Conservation (phyloP, 768 basidiomycete genomes). For the Russula virescens region DNA sequence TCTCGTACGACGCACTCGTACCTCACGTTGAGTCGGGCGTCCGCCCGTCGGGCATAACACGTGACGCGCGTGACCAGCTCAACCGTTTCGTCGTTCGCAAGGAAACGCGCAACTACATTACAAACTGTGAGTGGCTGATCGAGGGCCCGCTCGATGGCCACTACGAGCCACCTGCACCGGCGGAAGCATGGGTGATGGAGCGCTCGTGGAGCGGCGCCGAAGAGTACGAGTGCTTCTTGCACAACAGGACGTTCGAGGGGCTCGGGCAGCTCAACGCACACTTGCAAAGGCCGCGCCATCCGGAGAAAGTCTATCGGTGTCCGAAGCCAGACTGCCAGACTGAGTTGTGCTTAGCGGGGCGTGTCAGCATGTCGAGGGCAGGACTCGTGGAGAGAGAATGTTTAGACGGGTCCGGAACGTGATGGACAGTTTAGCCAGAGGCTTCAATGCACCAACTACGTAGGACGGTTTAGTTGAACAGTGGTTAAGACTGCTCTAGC, state of each 20-base stretch:
- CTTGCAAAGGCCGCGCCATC: slow-evolving; percentile 46
- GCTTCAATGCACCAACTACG: not conserved
- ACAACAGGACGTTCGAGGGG: slow-evolving; percentile 38
- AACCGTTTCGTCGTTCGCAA: slow-evolving; percentile 7
- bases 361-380: slow-evolving; percentile 15
- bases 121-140: not conserved
- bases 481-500: too few species aligned
- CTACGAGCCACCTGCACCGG: not conserved
- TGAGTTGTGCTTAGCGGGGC: slow-evolving; percentile 14
- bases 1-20: slow-evolving; percentile 48
- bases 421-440: slow-evolving; percentile 7
- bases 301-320: slow-evolving; percentile 11
- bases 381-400: slow-evolving; percentile 10
- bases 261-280: slow-evolving; percentile 53
- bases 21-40: slow-evolving; percentile 59
- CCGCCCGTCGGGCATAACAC: slow-evolving; percentile 48
- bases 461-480: not conserved
- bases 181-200: slow-evolving; percentile 31
- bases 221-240: slow-evolving; percentile 60
- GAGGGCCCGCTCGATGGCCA: not conserved
- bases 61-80: slow-evolving; percentile 31
- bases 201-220: slow-evolving; percentile 39
- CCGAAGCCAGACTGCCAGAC: slow-evolving; percentile 1
- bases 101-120: slow-evolving; percentile 8
- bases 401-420: slow-evolving; percentile 8